A percentile compares a stretch with the other conserved stretches of the same genome.
Conservation (phyloP, 1,284 basidiomycete genomes). For the Quambalaria eucalypti region DNA sequence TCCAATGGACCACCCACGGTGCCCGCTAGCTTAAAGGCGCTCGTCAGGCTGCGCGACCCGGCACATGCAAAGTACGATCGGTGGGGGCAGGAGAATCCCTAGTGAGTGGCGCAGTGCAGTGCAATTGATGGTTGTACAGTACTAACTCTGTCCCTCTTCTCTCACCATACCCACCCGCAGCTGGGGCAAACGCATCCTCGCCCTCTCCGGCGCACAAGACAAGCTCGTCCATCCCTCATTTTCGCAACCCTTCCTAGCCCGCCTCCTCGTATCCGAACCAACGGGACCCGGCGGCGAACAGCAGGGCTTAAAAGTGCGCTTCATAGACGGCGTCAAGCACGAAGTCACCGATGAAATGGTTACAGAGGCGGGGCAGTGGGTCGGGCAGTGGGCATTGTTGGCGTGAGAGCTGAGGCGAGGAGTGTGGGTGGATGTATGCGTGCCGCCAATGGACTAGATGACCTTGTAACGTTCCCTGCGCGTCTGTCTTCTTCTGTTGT, state of each 20-base stretch:
- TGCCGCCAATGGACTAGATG: too few relatives aligned
- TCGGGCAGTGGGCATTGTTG: slow-evolving; percentile 19
- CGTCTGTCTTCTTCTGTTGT: too few relatives aligned
- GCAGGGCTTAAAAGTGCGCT: slow-evolving; percentile 23
- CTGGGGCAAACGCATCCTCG: slow-evolving; percentile 42
- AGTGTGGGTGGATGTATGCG: too few relatives aligned
- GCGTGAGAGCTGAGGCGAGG: neutral
- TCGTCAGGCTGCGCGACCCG: slow-evolving; percentile 34
- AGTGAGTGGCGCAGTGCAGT: neutral
- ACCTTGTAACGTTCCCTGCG: too few relatives aligned
- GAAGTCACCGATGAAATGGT: slow-evolving; percentile 37
- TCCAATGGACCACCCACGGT: slow-evolving; percentile 35
- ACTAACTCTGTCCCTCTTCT: neutral
- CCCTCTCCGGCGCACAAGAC: slow-evolving; percentile 34
- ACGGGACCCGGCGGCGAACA: slow-evolving; percentile 12
- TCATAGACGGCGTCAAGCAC: slow-evolving; percentile 23
- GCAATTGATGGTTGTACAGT: neutral
- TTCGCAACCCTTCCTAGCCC: slow-evolving; percentile 32
- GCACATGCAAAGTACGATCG: slow-evolving; percentile 18
- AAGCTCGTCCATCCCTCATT: slow-evolving; percentile 36
- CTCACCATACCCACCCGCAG: neutral
- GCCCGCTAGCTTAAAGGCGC: slow-evolving; percentile 24
- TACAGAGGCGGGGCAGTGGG: slow-evolving; percentile 35
- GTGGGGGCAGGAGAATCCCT: neutral
- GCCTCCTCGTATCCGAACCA: slow-evolving; percentile 25